Base-by-base conservation (phyloP, 2,329 filamentous ascomycete species). In the Colletotrichum lentis region DNA sequence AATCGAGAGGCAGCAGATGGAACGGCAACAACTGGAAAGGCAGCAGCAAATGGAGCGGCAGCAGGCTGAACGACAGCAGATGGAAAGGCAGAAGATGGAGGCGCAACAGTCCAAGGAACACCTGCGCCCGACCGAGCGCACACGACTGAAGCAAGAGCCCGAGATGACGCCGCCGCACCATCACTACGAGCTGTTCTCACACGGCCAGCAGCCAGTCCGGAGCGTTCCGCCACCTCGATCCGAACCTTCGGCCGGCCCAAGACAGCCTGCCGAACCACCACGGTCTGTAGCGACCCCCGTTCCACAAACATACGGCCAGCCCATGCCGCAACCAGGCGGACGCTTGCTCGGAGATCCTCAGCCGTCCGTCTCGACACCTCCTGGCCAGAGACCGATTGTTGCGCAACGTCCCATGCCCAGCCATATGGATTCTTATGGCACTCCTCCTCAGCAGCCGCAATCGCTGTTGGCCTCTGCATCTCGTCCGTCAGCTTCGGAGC, bases 101-200 rank as follows among this genome's bases (percentile, higher is more conserved):
- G 62, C 70, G 3, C 77, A 77, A 60, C 64, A 73, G 31, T 46
- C 73, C 11, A 78, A 78, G 69, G 77, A 79, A 44, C 73, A 72
- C 20, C 58, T 70, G 53, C 75, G 76, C 16, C 76, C 75, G 7
- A 60, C 60, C 14, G 67, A 70, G 35, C 69, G 69, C 16, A 59
- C 67, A n/a, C 69, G 69, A 5, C 47, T 86, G 55, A 86, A 86
- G 74, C 83, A 85, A 70, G 85, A 87, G 71, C 80, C 80, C 3
- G 84, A 86, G 54, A 71, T 80, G 52, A 73, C 74, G n/a, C 71
- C 67, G 18, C 70, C 74, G 14, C 78, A 77, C 43, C 79, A 79
- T 64, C 82, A 80, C 44, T 83, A 81, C 67, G 84, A 86, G 46
- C 76, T 78, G 0, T 85, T 81, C 62, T 75, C 77, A 20, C 77